A percentile compares a stretch with the other conserved stretches of the same genome.
Evolutionary conservation across 1,284 basidiomycete genomes (phyloP).

Genomic region (Boletus smithii): DNA sequence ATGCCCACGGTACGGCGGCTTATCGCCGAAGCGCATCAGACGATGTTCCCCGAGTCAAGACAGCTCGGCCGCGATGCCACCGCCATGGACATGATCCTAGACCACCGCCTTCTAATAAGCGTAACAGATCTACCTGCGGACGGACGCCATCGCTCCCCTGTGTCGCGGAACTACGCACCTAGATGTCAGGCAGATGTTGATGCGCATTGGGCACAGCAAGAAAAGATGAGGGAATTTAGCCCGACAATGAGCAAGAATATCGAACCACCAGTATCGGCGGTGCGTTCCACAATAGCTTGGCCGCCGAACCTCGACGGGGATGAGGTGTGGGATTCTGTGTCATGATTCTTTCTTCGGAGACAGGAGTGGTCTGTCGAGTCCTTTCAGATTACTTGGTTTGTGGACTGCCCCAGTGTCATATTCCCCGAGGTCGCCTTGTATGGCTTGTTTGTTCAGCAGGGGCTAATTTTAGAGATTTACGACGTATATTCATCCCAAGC

Average conservation of each 20-base stretch:
- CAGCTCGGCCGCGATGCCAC: constrained; percentile 28
- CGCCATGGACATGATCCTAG: constrained; percentile 41
- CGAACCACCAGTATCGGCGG: constrained; percentile 40
- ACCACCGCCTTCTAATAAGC: constrained; percentile 24
- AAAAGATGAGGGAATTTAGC: constrained; percentile 18
- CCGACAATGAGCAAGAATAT: constrained; percentile 16
- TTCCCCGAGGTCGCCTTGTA: constrained; percentile 27
- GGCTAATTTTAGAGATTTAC: constrained; percentile 28
- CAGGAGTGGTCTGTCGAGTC: constrained; percentile 13
- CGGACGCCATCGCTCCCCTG: constrained; percentile 5
- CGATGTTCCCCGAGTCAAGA: constrained; percentile 23
- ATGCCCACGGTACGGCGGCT: constrained; percentile 17
- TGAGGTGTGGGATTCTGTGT: constrained; percentile 21
- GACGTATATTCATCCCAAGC: constrained; percentile 5
- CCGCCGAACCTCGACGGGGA: constrained; percentile 32
- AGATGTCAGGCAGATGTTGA: constrained; percentile 29
- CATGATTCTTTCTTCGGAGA: constrained; percentile 28
- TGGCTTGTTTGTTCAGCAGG: constrained; percentile 12
- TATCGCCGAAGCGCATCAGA: constrained; percentile 30
- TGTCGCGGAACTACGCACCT: constrained; percentile 29
- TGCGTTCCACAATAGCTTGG: constrained; percentile 46
- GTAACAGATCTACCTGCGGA: constrained; percentile 10
- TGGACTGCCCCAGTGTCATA: constrained; percentile 14
- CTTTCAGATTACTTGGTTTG: constrained; percentile 24
- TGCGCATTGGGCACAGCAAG: constrained; percentile 40